Evolutionary conservation across 768 basidiomycete genomes (phyloP).

Genomic region (Pulveroboletus sp.): DNA sequence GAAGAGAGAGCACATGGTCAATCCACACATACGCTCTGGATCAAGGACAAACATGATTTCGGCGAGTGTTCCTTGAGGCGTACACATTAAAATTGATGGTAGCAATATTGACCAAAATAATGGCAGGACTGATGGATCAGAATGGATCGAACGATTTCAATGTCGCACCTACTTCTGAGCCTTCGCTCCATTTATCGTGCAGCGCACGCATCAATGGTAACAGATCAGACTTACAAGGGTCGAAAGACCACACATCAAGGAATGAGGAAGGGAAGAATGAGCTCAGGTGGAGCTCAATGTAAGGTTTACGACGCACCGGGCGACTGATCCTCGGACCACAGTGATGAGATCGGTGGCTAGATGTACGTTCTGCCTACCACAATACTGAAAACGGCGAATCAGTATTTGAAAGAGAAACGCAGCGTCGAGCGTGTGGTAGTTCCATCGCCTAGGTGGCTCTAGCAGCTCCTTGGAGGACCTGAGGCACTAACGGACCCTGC

Average conservation of each 20-base stretch:
- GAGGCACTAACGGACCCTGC: not conserved
- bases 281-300: not conserved
- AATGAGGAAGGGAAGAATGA: not conserved
- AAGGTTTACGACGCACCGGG: not conserved
- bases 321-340: constrained; percentile 12
- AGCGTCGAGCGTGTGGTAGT: not conserved
- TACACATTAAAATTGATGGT: constrained; percentile 1
- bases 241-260: not conserved
- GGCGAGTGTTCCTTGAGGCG: constrained; percentile 7
- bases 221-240: not conserved
- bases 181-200: not conserved
- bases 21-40: not conserved
- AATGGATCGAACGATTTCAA: not conserved
- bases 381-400: not conserved
- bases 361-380: not conserved
- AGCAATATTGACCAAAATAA: not conserved
- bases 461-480: not conserved
- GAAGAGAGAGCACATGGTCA: not conserved
- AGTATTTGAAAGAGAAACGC: constrained; percentile 5
- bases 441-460: not conserved
- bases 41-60: not conserved
- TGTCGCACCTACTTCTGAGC: not conserved
- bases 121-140: not conserved
- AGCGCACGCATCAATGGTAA: not conserved
- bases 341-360: not conserved